Evolutionary conservation across 441 rosid species (phyloP).

Genomic region (Populus hybrid): DNA sequence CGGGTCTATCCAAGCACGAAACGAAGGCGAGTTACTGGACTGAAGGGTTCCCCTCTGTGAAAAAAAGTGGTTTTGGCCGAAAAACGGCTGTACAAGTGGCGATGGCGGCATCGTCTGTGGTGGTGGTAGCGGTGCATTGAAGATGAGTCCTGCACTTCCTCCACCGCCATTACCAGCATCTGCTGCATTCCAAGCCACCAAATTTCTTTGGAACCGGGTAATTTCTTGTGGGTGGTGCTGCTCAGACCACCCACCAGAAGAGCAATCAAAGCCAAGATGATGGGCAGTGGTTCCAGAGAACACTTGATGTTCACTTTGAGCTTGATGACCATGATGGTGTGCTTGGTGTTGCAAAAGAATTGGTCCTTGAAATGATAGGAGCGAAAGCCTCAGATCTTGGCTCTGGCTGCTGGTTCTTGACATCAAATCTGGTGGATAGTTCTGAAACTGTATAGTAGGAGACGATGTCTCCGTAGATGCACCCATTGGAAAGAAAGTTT

Average conservation of each 20-base stretch:
- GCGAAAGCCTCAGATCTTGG: constrained; percentile 86
- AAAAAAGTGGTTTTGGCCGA: constrained; percentile 69
- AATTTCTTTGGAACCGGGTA: constrained; percentile 55
- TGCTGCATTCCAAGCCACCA: constrained; percentile 51
- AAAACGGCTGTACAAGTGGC: constrained; percentile 44
- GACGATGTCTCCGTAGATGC: constrained; percentile 43
- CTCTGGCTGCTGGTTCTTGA: constrained; percentile 63
- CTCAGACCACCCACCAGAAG: constrained; percentile 60
- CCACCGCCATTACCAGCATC: constrained; percentile 22
- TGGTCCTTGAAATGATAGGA: constrained; percentile 70
- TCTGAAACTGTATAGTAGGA: constrained; percentile 53
- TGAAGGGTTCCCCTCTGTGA: constrained; percentile 99
- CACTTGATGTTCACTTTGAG: constrained; percentile 37
- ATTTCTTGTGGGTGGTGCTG: constrained; percentile 54
- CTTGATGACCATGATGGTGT: constrained; percentile 33
- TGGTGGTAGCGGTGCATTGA: constrained; percentile 37
- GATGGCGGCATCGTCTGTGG: constrained; percentile 16
- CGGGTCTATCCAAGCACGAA: constrained; percentile 89
- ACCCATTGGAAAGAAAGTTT: constrained; percentile 73
- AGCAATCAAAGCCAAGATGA: constrained; percentile 51
- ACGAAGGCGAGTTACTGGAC: constrained; percentile 87
- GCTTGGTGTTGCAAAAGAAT: constrained; percentile 46
- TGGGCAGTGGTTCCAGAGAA: constrained; percentile 51
- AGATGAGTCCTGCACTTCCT: constrained; percentile 48
- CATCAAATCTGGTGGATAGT: constrained; percentile 63